A percentile compares a stretch with the other conserved stretches of the same genome.
Evolutionary conservation across 345 rosid species (phyloP).

Genomic region (Balakata baccata): DNA sequence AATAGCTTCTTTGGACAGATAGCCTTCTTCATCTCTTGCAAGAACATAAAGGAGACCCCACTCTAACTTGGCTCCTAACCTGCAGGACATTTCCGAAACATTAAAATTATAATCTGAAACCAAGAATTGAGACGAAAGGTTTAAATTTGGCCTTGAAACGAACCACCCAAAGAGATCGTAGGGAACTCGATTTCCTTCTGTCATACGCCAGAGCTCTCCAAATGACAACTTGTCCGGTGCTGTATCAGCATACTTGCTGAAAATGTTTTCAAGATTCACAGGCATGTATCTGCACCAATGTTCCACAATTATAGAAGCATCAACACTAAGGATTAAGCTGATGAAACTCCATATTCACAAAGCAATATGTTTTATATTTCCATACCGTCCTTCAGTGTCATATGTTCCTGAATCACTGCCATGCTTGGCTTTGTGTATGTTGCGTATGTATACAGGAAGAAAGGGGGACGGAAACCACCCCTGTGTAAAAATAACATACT

Average conservation of each 20-base stretch:
- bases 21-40: slow-evolving; percentile 70
- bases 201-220: slow-evolving; percentile 77
- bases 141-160: background rate
- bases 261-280: slow-evolving; percentile 52
- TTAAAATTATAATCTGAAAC: background rate
- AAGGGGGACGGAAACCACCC: slow-evolving; percentile 80
- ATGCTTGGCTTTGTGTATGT: slow-evolving; percentile 73
- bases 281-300: slow-evolving; percentile 51
- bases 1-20: slow-evolving; percentile 67
- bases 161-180: slow-evolving; percentile 69
- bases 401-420: slow-evolving; percentile 67
- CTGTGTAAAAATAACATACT: slow-evolving; percentile 8
- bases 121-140: background rate
- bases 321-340: background rate
- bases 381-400: slow-evolving; percentile 75
- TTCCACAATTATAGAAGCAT: background rate
- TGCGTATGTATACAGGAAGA: slow-evolving; percentile 61
- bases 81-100: slow-evolving; percentile 19
- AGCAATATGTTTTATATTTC: background rate
- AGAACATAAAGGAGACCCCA: slow-evolving; percentile 58
- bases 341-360: background rate
- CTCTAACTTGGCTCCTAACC: slow-evolving; percentile 54
- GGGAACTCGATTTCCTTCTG: slow-evolving; percentile 56
- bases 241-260: slow-evolving; percentile 70
- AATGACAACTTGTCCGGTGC: slow-evolving; percentile 55